A percentile compares a stretch with the other conserved stretches of the same genome.
Conservation (phyloP, 2,329 filamentous ascomycete species). For the Penicillium brasilianum region DNA sequence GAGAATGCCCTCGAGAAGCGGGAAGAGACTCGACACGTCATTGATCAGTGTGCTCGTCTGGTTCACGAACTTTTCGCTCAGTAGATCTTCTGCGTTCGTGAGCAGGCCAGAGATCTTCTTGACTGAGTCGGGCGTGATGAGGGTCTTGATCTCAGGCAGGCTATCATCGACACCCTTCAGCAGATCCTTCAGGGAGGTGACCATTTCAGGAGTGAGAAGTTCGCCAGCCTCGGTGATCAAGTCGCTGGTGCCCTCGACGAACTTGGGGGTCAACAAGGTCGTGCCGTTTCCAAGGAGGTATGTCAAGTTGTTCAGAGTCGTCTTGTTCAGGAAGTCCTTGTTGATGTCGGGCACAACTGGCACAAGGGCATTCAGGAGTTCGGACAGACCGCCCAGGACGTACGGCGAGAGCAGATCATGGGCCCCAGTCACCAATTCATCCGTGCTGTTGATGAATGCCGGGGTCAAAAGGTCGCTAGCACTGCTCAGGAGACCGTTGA, state of each 20-base stretch:
- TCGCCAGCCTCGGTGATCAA: slow-evolving; percentile 38
- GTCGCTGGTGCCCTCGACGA: slow-evolving; percentile 37
- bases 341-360: slow-evolving; percentile 29
- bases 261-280: slow-evolving; percentile 36
- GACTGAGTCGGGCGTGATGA: slow-evolving; percentile 33
- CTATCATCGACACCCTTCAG: slow-evolving; percentile 33
- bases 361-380: slow-evolving; percentile 27
- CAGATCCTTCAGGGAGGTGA: slow-evolving; percentile 34
- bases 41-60: slow-evolving; percentile 28
- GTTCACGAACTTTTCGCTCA: slow-evolving; percentile 31
- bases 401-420: slow-evolving; percentile 27
- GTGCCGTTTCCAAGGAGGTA: slow-evolving; percentile 40
- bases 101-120: slow-evolving; percentile 32
- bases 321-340: slow-evolving; percentile 31
- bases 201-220: slow-evolving; percentile 35
- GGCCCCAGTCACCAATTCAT: slow-evolving; percentile 24
- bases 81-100: slow-evolving; percentile 2
- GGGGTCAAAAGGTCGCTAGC: slow-evolving; percentile 29
- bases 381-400: slow-evolving; percentile 28
- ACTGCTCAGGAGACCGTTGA: slow-evolving; percentile 25
- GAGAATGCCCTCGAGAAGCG: slow-evolving; percentile 26
- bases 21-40: slow-evolving; percentile 28
- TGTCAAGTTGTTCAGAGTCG: slow-evolving; percentile 36
- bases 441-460: slow-evolving; percentile 30
- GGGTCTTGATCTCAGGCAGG: slow-evolving; percentile 36